These are phyloP conservation scores for Eucalyptus leucophloia DNA, from an alignment of 345 rosid genomes.

Conservation along the genomic window DNA sequence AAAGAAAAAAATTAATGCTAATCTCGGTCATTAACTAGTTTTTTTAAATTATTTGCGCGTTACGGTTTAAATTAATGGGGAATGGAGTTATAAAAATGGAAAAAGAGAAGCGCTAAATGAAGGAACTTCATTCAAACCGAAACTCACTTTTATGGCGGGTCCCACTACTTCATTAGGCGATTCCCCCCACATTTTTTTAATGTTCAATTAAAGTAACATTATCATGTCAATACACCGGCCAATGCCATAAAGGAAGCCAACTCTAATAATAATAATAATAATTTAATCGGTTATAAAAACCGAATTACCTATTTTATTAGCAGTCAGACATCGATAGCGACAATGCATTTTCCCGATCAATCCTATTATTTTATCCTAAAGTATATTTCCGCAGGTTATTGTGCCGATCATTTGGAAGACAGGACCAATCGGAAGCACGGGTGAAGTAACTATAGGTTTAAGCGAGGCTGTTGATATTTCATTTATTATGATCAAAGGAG, in stretches of 20 bases:
- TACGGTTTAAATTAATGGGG: background rate
- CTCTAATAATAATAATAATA: background rate
- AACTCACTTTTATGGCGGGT: background rate
- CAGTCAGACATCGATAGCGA: background rate
- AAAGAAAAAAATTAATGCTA: background rate
- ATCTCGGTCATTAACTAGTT: background rate
- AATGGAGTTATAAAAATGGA: background rate
- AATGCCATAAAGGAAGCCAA: background rate
- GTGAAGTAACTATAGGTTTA: background rate
- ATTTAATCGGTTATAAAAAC: background rate
- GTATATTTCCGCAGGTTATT: background rate
- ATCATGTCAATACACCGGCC: background rate
- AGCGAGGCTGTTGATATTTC: background rate
- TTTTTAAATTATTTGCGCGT: background rate
- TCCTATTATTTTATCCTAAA: background rate
- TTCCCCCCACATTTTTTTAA: background rate
- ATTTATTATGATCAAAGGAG: background rate
- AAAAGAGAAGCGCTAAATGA: background rate
- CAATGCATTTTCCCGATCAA: background rate
- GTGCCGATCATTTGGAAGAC: fast-evolving
- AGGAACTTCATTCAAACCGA: background rate
- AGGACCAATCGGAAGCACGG: background rate
- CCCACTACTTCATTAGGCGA: background rate
- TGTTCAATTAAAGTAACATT: background rate
- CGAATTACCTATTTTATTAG: background rate